phyloP scores from a whole-genome alignment of 176 grass and related monocot genomes.

The Rhipidocladum racemiflorum region DNA sequence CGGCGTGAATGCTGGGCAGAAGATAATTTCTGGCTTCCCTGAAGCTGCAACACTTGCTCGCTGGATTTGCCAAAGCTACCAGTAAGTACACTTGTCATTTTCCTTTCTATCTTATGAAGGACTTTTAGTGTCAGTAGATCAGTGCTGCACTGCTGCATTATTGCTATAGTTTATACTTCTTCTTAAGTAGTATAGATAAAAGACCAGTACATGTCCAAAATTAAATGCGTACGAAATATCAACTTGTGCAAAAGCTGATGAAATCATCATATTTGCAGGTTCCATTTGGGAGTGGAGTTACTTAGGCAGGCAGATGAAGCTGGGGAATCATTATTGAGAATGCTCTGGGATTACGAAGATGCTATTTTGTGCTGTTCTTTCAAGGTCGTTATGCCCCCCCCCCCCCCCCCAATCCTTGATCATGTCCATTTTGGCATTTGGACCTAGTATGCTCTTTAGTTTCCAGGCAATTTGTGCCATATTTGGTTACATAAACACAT shows the following conservation, averaged over 20 bases:
- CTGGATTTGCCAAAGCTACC: constrained; percentile 95
- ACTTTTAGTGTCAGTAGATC: neutral
- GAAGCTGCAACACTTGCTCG: constrained; percentile 76
- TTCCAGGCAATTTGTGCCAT: neutral
- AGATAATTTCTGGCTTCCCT: constrained; percentile 70
- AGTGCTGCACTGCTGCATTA: neutral
- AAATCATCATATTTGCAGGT: constrained; percentile 42
- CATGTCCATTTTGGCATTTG: neutral
- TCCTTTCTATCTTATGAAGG: neutral
- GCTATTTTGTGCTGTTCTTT: constrained; percentile 92
- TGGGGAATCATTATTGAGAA: constrained; percentile 72
- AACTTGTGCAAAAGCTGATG: neutral
- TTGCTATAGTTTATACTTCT: neutral
- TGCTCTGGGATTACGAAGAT: constrained; percentile 92
- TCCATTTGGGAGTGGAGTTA: constrained; percentile 80
- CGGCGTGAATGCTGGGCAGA: constrained; percentile 45
- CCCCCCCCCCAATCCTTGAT: neutral
- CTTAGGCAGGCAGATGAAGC: constrained; percentile 57
- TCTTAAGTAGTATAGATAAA: neutral
- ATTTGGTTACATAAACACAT: neutral
- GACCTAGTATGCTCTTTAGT: neutral
- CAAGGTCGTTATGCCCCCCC: constrained; percentile 42
- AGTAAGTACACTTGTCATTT: constrained; percentile 44
- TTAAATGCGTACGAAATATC: neutral
- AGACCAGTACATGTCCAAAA: neutral